phyloP scores from a whole-genome alignment of 768 basidiomycete genomes.

The Paxillus involutus region DNA sequence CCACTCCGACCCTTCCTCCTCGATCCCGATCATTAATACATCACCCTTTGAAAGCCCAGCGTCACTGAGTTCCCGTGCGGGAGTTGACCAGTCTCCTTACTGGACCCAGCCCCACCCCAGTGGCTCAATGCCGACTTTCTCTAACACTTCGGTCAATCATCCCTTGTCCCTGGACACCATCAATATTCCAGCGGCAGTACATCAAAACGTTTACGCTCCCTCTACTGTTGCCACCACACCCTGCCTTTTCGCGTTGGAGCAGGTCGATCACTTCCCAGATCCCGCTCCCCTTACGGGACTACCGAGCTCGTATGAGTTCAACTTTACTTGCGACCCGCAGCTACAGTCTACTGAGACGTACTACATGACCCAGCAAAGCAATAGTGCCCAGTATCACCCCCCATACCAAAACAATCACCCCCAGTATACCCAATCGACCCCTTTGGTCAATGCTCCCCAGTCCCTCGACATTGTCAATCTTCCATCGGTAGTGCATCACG shows the following conservation, averaged over 20 bases:
- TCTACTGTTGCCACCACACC: neutral
- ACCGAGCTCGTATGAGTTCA: neutral
- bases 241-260: neutral
- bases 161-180: neutral
- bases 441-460: neutral
- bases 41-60: neutral
- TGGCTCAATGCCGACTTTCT: neutral
- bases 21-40: neutral
- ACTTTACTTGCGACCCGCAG: neutral
- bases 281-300: neutral
- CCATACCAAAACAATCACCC: too few relatives aligned
- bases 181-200: neutral
- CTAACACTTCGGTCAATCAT: neutral
- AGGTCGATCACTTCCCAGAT: neutral
- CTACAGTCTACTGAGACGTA: neutral
- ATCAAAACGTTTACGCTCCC: neutral
- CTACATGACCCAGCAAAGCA: too few relatives aligned
- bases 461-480: neutral
- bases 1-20: neutral
- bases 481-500: neutral
- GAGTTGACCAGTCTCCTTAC: neutral
- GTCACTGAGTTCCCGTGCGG: neutral
- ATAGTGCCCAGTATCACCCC: too few relatives aligned
- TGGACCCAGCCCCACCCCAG: neutral
- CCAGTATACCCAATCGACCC: neutral